phyloP scores from a whole-genome alignment of 202 grass and related monocot genomes.

The Cymbopogon flexuosus region DNA sequence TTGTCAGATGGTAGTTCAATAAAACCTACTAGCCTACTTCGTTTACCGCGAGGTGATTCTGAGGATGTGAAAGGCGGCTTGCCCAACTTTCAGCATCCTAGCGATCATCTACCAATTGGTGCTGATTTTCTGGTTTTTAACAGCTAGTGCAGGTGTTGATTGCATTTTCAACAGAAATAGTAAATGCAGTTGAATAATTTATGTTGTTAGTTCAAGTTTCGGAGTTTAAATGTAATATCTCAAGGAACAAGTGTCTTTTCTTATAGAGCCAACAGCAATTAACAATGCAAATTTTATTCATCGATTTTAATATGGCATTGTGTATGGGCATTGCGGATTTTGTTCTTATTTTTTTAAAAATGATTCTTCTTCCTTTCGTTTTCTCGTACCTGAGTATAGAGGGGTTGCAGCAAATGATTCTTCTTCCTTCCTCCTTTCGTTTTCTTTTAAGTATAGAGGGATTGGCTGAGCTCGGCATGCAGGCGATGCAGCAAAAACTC shows the following conservation, averaged over 20 bases:
- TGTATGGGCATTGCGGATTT: neutral
- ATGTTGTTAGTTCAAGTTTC: neutral
- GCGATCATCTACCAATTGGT: slow-evolving; percentile 86
- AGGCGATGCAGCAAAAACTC: neutral
- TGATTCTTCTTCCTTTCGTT: neutral
- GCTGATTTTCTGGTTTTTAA: slow-evolving; percentile 53
- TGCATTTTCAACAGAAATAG: neutral
- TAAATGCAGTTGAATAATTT: neutral
- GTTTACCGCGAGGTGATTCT: slow-evolving; percentile 49
- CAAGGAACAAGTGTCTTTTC: neutral
- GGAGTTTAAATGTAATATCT: neutral
- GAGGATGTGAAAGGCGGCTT: slow-evolving; percentile 57
- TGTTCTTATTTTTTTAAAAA: neutral
- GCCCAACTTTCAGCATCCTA: slow-evolving; percentile 76
- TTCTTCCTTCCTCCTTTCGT: neutral
- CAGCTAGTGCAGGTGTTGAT: slow-evolving; percentile 11
- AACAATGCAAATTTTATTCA: neutral
- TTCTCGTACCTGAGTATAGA: neutral
- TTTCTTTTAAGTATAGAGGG: no score
- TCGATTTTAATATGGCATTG: neutral
- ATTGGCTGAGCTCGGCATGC: neutral
- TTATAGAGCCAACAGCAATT: neutral
- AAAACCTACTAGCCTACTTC: slow-evolving; percentile 70
- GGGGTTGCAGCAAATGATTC: neutral
- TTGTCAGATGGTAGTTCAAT: slow-evolving; percentile 32